Evolutionary conservation across 345 rosid genomes (phyloP).

Genomic region (Noccaea bulbosa): DNA sequence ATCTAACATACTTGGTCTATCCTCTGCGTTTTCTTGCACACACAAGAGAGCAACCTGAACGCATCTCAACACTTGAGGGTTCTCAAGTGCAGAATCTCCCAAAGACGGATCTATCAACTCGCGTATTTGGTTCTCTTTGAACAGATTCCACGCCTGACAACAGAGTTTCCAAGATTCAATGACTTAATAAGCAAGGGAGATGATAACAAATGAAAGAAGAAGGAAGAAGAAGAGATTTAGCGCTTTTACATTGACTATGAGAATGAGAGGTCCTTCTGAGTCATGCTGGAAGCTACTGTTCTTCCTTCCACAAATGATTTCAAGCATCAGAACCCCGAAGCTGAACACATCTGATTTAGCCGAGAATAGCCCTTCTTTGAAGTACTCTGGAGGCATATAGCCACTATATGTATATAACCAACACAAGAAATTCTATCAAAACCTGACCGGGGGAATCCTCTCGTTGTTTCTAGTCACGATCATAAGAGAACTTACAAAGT

Average conservation of each 20-base stretch:
- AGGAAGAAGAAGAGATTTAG: conserved; percentile 3
- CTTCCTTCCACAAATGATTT: conserved; percentile 56
- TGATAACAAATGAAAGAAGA: background rate
- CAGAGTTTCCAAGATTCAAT: conserved; percentile 4
- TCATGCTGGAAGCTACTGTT: conserved; percentile 51
- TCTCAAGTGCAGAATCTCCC: conserved; percentile 31
- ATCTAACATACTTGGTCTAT: conserved; percentile 43
- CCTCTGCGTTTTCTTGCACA: conserved; percentile 41
- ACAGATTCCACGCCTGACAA: conserved; percentile 42
- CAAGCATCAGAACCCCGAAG: conserved; percentile 53
- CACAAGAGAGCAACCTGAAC: conserved; percentile 43
- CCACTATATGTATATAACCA: conserved; percentile 36
- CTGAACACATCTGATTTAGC: conserved; percentile 58
- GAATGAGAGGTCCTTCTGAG: conserved; percentile 39
- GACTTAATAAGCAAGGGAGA: background rate
- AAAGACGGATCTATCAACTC: conserved; percentile 40
- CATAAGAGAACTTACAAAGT: conserved; percentile 62
- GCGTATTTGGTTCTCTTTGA: conserved; percentile 13
- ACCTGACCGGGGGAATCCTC: no score
- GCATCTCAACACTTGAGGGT: conserved; percentile 40
- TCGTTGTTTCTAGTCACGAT: no score
- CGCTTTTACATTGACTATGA: conserved; percentile 37
- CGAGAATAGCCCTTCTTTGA: conserved; percentile 52
- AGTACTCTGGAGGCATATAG: conserved; percentile 55
- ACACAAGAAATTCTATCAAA: no score